Evolutionary conservation across 495 filamentous ascomycete genomes (phyloP).

Genomic region (Penicillium maclennaniae): DNA sequence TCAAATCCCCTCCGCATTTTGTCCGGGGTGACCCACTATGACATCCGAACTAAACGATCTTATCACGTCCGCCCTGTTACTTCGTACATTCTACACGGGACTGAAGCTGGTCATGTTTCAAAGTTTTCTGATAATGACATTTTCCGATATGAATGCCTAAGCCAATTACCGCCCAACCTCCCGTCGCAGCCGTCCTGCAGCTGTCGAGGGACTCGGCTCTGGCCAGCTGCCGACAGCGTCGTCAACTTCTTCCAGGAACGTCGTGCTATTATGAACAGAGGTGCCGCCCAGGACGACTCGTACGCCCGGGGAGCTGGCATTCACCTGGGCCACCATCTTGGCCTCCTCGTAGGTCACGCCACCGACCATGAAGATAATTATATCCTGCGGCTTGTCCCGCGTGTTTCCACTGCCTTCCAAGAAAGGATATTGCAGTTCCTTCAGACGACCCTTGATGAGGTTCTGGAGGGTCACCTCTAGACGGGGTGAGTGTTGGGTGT

Average conservation of each 20-base stretch:
- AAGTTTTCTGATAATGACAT: not conserved
- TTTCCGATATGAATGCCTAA: not conserved
- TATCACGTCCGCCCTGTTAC: not conserved
- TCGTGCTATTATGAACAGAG: constrained; percentile 75
- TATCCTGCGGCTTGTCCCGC: constrained; percentile 92
- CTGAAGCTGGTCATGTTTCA: not conserved
- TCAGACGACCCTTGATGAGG: constrained; percentile 83
- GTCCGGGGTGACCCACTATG: not conserved
- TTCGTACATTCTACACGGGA: not conserved
- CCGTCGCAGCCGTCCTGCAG: constrained; percentile 67
- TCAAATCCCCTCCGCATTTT: constrained; percentile 2
- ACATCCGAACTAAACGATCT: not conserved
- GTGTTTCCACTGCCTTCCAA: constrained; percentile 81
- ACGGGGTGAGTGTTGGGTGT: constrained; percentile 92
- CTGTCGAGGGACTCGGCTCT: constrained; percentile 61
- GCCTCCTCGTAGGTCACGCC: constrained; percentile 95
- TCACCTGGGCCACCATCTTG: constrained; percentile 87
- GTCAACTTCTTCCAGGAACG: constrained; percentile 83
- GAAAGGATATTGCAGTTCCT: constrained; percentile 84
- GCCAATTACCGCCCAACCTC: constrained; percentile 47
- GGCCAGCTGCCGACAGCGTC: constrained; percentile 80
- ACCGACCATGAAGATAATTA: constrained; percentile 89
- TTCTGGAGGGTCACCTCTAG: constrained; percentile 85
- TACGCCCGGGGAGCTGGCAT: constrained; percentile 83
- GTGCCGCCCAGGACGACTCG: constrained; percentile 86